Evolutionary conservation across 257 asterid species (phyloP).

Genomic region (Nemophila menziesii): DNA sequence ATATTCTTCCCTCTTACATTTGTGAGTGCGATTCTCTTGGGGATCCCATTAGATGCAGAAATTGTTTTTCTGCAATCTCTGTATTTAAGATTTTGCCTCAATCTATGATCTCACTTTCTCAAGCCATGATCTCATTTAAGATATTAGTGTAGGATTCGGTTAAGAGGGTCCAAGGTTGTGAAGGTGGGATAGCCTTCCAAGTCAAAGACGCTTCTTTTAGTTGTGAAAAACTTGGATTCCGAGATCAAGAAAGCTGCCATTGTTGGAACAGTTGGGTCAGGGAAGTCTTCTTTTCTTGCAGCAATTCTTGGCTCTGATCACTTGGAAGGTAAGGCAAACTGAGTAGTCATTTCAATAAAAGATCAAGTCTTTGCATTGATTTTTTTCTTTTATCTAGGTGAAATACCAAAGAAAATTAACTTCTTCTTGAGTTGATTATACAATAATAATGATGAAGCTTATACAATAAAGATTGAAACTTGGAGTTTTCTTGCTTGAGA

Average conservation of each 20-base stretch:
- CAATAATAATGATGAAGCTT: no score
- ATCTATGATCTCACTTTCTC: slow-evolving; percentile 39
- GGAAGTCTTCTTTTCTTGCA: slow-evolving; percentile 62
- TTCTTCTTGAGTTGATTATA: no score
- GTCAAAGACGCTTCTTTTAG: slow-evolving; percentile 38
- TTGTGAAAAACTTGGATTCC: slow-evolving; percentile 28
- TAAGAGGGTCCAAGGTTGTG: slow-evolving; percentile 33
- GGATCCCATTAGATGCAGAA: slow-evolving; percentile 30
- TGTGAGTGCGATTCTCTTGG: slow-evolving; percentile 23
- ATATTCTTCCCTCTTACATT: no score
- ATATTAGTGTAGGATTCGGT: slow-evolving; percentile 33
- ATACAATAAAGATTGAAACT: no score
- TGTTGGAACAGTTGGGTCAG: slow-evolving; percentile 81
- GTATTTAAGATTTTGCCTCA: slow-evolving; percentile 56
- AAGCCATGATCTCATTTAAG: slow-evolving; percentile 39
- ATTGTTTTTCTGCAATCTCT: slow-evolving; percentile 51
- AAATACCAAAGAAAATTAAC: no score
- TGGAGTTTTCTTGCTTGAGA: no score
- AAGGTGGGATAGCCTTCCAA: slow-evolving; percentile 28
- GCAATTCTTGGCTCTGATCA: slow-evolving; percentile 67
- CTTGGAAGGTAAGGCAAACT: no score
- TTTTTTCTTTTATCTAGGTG: no score
- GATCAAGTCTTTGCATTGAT: no score
- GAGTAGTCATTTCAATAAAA: no score
- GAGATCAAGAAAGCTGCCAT: slow-evolving; percentile 55